phyloP scores from a whole-genome alignment of 306 rosid species.

The Betula pendula region DNA sequence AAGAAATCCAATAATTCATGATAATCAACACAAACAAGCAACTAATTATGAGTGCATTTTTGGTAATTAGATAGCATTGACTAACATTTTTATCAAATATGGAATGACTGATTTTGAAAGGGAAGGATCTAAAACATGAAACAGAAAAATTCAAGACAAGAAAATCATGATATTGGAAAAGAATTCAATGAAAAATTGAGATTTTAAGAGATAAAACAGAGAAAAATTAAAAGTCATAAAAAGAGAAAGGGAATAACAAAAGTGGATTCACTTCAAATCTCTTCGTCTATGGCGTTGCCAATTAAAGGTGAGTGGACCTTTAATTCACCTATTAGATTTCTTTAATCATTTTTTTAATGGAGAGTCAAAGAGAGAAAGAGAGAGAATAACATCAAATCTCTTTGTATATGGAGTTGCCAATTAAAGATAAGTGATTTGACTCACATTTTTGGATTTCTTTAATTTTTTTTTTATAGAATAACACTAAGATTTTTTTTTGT shows the following conservation, averaged over 20 bases:
- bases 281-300: too few relatives aligned
- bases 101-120: slow-evolving; percentile 10
- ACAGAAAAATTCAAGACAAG: neutral
- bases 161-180: neutral
- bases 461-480: too few relatives aligned
- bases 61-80: slow-evolving; percentile 1
- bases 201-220: neutral
- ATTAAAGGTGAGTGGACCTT: too few relatives aligned
- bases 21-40: neutral
- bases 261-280: too few relatives aligned
- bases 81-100: slow-evolving; percentile 31
- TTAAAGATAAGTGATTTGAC: too few relatives aligned
- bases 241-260: neutral
- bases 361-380: too few relatives aligned
- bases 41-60: neutral
- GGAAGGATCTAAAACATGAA: slow-evolving; percentile 14
- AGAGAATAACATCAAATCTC: too few relatives aligned
- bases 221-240: neutral
- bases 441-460: too few relatives aligned
- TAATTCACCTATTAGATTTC: too few relatives aligned
- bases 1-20: neutral
- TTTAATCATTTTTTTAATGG: too few relatives aligned
- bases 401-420: too few relatives aligned
- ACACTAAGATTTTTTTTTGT: too few relatives aligned
- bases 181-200: neutral